Base-by-base conservation (phyloP, 2,329 filamentous ascomycete species). In the Falciphora oryzae region DNA sequence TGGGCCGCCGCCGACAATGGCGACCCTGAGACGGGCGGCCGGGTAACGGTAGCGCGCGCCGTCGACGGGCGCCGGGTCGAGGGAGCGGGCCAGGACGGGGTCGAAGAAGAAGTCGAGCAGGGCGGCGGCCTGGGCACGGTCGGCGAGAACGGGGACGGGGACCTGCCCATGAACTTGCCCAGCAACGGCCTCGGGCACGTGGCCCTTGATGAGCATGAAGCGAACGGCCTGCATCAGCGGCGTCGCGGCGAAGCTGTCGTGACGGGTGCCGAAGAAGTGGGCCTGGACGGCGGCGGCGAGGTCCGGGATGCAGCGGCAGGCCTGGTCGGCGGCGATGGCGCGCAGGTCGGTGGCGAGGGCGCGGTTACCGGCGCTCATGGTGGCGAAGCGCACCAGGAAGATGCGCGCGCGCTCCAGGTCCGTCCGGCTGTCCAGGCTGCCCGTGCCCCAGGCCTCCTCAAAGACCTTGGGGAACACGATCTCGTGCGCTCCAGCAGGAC, bases 101-200 rank as follows among this genome's bases (percentile, higher is more conserved):
- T 76, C 75, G 64, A 76, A 76, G 66, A 75, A 76, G 67, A 76
- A 76, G 65, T 75, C 73, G 22, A 74, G 66, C n/a, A 74, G 69
- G 16, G 66, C 64, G 14, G 68, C 65, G 13, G 71, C 68, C 22
- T 53, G 60, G 18, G 60, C 60, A 16, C 68, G 67, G 10, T 74
- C 70, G 16, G 69, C 68, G 28, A 68, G 35, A 7, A 25, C 22
- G 38, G 50, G 35, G 4, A 61, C 61, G 6, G 57, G 50, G 22
- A 28, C n/a, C 16, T 50, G 22, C 10, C 56, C 61, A n/a, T 63
- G 53, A 25, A 57, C 14, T 10, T 59, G 29, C 4, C 53, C 62
- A 7, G 44, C 67, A 11, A 70, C 69, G 25, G 65, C 63, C 25
- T 71, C 66, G 18, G 70, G 69, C 1, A 73, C 66, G 11, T 65